Conservation (phyloP, 768 basidiomycete genomes). For the Trametes cingulata region DNA sequence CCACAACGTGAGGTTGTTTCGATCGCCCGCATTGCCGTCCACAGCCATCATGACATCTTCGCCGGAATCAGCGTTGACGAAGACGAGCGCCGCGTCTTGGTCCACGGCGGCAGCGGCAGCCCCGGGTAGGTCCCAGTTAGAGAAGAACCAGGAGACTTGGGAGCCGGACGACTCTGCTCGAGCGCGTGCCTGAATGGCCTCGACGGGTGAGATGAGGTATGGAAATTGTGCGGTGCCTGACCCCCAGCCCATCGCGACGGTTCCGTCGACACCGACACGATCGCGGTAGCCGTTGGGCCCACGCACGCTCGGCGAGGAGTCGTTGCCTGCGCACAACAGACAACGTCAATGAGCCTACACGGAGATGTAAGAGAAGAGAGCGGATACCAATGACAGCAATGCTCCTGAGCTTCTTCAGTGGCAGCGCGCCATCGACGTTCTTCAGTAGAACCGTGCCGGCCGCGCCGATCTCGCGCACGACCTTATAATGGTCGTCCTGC, state of each 20-base stretch:
- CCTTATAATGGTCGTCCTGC: conserved; percentile 62
- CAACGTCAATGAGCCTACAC: too few relatives aligned
- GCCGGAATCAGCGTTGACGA: conserved; percentile 82
- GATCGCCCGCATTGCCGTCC: conserved; percentile 77
- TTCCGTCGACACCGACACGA: conserved; percentile 48
- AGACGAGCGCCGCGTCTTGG: conserved; percentile 71
- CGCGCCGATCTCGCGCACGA: conserved; percentile 73
- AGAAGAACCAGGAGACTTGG: conserved; percentile 27
- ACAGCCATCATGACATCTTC: conserved; percentile 82
- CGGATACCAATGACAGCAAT: conserved; percentile 61
- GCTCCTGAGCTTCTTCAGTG: conserved; percentile 59
- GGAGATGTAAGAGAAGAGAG: not conserved
- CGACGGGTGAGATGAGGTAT: conserved; percentile 78
- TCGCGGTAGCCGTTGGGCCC: conserved; percentile 54
- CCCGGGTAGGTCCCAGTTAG: conserved; percentile 28
- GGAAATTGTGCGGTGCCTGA: conserved; percentile 68
- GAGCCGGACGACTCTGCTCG: conserved; percentile 43
- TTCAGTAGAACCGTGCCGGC: conserved; percentile 77
- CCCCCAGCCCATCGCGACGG: conserved; percentile 90
- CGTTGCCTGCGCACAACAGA: conserved; percentile 41
- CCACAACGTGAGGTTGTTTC: conserved; percentile 76
- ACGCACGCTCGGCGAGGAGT: conserved; percentile 43
- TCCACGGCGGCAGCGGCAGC: conserved; percentile 37
- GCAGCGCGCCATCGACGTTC: conserved; percentile 58
- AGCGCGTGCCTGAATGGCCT: conserved; percentile 77